Conservation (phyloP, 176 grass and related monocot genomes). For the Oryza longistaminata region DNA sequence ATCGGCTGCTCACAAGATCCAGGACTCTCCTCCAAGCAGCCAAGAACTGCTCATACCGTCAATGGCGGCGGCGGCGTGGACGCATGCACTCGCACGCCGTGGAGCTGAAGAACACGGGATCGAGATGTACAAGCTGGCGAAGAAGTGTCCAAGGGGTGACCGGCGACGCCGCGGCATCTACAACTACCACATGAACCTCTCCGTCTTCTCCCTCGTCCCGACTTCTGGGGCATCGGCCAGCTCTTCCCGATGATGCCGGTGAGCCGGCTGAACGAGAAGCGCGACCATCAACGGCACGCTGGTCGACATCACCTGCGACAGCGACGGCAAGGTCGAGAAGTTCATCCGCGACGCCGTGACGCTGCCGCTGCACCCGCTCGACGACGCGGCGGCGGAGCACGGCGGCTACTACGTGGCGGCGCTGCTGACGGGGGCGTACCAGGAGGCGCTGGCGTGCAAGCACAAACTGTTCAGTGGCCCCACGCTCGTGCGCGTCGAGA, state of each 20-base stretch:
- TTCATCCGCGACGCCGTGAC: constrained; percentile 32
- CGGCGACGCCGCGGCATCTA: not conserved
- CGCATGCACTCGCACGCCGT: not conserved
- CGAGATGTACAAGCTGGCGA: constrained; percentile 15
- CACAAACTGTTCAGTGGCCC: constrained; percentile 47
- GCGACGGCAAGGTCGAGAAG: constrained; percentile 31
- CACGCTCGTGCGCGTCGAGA: not conserved
- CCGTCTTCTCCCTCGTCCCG: constrained; percentile 39
- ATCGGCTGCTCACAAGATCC: not conserved
- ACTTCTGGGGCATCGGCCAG: constrained; percentile 24
- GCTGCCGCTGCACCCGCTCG: constrained; percentile 33
- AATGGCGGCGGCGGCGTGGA: too few species aligned
- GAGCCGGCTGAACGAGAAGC: constrained; percentile 29
- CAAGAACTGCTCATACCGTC: too few species aligned
- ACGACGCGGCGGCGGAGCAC: not conserved
- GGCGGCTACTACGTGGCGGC: constrained; percentile 37
- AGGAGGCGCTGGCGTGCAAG: constrained; percentile 17
- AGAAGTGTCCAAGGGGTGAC: constrained; percentile 12
- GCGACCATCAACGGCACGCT: constrained; percentile 21
- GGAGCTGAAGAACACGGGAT: constrained; percentile 30
- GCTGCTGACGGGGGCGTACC: constrained; percentile 35
- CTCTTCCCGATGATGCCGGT: constrained; percentile 43
- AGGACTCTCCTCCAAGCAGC: not conserved
- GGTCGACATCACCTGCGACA: constrained; percentile 43
- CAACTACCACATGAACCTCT: constrained; percentile 56